These are phyloP conservation scores for Colletotrichum sansevieriae DNA, from an alignment of 2,329 filamentous ascomycete genomes.

Conservation along the genomic window DNA sequence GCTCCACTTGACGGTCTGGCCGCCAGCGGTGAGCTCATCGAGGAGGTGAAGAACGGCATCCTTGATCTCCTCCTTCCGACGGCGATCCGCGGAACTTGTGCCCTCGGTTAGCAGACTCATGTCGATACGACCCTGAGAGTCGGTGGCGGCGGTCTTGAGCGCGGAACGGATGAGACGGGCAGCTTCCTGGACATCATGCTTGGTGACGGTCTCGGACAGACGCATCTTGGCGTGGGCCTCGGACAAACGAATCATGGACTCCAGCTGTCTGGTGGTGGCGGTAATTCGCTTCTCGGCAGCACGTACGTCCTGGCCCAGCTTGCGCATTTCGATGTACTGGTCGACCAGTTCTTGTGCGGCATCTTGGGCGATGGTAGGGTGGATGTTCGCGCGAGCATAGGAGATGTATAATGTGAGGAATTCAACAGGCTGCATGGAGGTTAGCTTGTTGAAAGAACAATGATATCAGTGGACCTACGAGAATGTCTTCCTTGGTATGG, in stretches of 20 bases:
- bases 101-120: slow-evolving; percentile 97
- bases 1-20: slow-evolving; percentile 78
- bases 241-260: slow-evolving; percentile 97
- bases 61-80: slow-evolving; percentile 87
- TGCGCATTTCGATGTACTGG: slow-evolving; percentile 94
- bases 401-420: slow-evolving; percentile 98
- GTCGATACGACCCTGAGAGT: slow-evolving; percentile 91
- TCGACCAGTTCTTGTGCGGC: slow-evolving; percentile 88
- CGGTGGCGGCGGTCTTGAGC: slow-evolving; percentile 97
- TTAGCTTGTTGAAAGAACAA: slow-evolving; percentile 44
- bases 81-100: slow-evolving; percentile 88
- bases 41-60: slow-evolving; percentile 79
- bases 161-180: slow-evolving; percentile 93
- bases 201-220: slow-evolving; percentile 80
- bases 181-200: slow-evolving; percentile 87
- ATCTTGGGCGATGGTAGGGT: slow-evolving; percentile 83
- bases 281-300: slow-evolving; percentile 96
- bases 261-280: slow-evolving; percentile 94
- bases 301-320: slow-evolving; percentile 88
- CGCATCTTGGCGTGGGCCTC: slow-evolving; percentile 99
- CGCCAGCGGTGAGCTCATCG: slow-evolving; percentile 82
- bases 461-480: slow-evolving; percentile 68
- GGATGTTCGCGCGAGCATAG: slow-evolving; percentile 88
- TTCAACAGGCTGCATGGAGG: slow-evolving; percentile 78
- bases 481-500: slow-evolving; percentile 77